Base-by-base conservation (phyloP, 2,329 filamentous ascomycete species). In the Aspergillus carbonarius region DNA sequence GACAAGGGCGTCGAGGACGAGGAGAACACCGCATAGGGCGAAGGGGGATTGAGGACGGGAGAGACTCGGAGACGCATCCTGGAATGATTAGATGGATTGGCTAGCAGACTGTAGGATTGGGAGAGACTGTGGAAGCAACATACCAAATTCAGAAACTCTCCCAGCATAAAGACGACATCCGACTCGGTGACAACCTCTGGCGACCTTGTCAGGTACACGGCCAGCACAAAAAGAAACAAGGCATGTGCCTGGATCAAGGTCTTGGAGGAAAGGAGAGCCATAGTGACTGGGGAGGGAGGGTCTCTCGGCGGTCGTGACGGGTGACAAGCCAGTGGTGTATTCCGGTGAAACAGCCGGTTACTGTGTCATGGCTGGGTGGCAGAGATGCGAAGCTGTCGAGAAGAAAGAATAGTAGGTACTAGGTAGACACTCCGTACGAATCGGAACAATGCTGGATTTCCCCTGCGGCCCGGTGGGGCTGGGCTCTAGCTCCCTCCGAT, bases 81-180 rank as follows among this genome's bases (percentile, higher is more conserved):
- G n/a, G 35, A 50, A 42, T n/a, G 7, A n/a, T 20, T 25, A 6
- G 32, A 27, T 10, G 46, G 9, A 37, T 18, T 46, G 17, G n/a
- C 51, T 32, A 46, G 39, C 25, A 40, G n/a, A 20, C 10, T 23
- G 20, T 46, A 20, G 15, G 39, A 15, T 12, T 35, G 7, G 13
- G 5, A 13, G 13, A 30, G 18, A 17, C 5, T 7, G 23, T 23
- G 18, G 13, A 30, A 37, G 6, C 1, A n/a, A 49, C 57, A 37
- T 81, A 93, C 91, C 73, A 96, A 84, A 66, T 88, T 86, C 86
- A 96, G 90, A 54, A 90, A 86, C 75, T 96, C 89, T 55, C 92
- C 92, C 25, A 96, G 78, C 30, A 96, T 83, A 66, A 86, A 91
- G 49, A 96, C 90, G 20, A 96, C 75, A 54, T 88, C 87, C 69